phyloP scores from a whole-genome alignment of 352 stramenopile genomes.

The Globisporangium nagaii region DNA sequence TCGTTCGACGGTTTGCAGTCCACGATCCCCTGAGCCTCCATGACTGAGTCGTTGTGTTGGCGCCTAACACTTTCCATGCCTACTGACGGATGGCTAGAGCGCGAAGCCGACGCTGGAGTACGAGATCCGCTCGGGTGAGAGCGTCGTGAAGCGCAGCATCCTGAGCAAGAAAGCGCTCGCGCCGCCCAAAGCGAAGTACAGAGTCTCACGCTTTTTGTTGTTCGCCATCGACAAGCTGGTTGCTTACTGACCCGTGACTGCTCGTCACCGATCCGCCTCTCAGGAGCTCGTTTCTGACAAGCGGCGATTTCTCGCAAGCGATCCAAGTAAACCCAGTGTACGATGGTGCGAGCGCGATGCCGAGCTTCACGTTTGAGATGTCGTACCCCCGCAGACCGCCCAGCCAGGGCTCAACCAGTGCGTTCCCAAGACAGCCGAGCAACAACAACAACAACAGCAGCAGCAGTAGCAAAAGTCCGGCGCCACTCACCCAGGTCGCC shows the following conservation, averaged over 20 bases:
- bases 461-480: background rate
- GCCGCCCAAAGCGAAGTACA: constrained; percentile 20
- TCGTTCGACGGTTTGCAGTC: constrained; percentile 31
- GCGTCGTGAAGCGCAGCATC: constrained; percentile 41
- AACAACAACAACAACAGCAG: background rate
- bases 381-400: constrained; percentile 1
- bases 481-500: background rate
- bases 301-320: constrained; percentile 24
- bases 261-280: background rate
- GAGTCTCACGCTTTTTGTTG: no score
- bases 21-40: no score
- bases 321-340: constrained; percentile 36
- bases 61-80: no score
- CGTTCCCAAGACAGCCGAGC: background rate
- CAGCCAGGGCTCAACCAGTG: background rate
- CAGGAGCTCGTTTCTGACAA: constrained; percentile 39
- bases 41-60: no score
- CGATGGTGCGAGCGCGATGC: constrained; percentile 14
- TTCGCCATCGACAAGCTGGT: no score
- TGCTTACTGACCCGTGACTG: background rate
- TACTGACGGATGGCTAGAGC: constrained; percentile 4
- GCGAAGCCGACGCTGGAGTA: constrained; percentile 16
- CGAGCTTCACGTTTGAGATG: constrained; percentile 29
- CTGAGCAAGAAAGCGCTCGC: background rate
- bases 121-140: constrained; percentile 53